Evolutionary conservation across 192 early-diverging fungal genomes (phyloP).

Genomic region (Umbelopsis sp.): DNA sequence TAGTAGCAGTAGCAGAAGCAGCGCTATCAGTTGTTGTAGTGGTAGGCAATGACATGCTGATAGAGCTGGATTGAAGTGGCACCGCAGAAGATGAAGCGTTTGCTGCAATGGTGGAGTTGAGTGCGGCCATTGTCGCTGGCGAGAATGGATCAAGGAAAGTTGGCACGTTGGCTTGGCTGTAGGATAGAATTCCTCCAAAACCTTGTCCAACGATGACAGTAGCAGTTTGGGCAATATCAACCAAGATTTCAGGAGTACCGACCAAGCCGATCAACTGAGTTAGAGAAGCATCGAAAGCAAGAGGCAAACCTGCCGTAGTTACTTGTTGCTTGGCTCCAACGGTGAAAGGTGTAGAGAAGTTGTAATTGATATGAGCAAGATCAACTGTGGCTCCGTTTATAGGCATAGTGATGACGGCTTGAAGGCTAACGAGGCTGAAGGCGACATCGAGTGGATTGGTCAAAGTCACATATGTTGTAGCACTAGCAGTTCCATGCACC

Average conservation of each 20-base stretch:
- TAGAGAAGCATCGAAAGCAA: slow-evolving; percentile 18
- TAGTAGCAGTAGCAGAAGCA: not conserved
- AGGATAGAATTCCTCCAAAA: slow-evolving; percentile 24
- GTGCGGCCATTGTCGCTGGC: not conserved
- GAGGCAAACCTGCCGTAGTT: slow-evolving; percentile 17
- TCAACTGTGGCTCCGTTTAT: slow-evolving; percentile 2
- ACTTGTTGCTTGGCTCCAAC: slow-evolving; percentile 23
- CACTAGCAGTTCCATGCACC: not conserved
- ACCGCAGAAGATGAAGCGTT: not conserved
- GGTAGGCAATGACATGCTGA: not conserved
- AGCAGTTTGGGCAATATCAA: slow-evolving; percentile 27
- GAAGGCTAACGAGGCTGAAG: slow-evolving; percentile 5
- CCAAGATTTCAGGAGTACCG: not conserved
- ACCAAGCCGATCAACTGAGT: slow-evolving; percentile 27
- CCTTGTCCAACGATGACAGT: slow-evolving; percentile 26
- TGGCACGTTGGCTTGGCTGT: slow-evolving; percentile 30
- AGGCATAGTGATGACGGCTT: not conserved
- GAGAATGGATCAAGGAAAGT: not conserved
- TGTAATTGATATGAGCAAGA: slow-evolving; percentile 26
- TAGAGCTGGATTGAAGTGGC: not conserved
- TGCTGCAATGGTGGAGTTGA: not conserved
- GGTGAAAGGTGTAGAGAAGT: slow-evolving; percentile 10
- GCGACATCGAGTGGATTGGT: slow-evolving; percentile 29
- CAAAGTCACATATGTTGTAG: slow-evolving; percentile 23
- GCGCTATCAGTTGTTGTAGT: not conserved